Evolutionary conservation across 2,329 filamentous ascomycete species (phyloP), one percentile per base, ranked within the genome.

Genomic region (Monosporascus cannonballus): DNA sequence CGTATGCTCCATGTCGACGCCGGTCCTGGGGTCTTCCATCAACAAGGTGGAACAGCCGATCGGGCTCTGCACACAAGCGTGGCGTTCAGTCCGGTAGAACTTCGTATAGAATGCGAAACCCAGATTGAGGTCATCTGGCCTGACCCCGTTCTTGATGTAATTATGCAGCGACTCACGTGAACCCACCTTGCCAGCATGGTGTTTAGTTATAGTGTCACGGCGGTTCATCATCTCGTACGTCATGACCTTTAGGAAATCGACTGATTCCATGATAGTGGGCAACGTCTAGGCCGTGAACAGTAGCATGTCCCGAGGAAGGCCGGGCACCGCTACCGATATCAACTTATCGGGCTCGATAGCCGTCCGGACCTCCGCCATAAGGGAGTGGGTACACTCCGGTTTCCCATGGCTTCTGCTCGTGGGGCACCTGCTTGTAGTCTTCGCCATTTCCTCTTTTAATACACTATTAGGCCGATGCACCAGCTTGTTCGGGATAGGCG

Each of bases 61-160:
- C 0, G 83, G 76, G 3, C 70, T 54, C 1, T 66, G 55, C 2
- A 62, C 61, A 60, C 80, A 84, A 17, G 73, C 67, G 9, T 54
- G 45, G 64, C 73, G 73, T 48, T 78, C 72, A 2, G 78, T 82
- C 48, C 70, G 74, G 69, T 87, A 88, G 69, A 77, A 89, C 64
- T 88, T 89, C 47, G 80, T 78, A 65, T 89, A 89, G 63, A 85
- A 87, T 3, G 83, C 82, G 51, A 89, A 79, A 0, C 86, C 85
- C 3, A 88, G 73, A 56, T 85, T 86, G 47, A 87, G 73, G 65
- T 82, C 83, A 44, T 69, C 64, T 0, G 79, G 65, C 0, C 75
- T 67, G 1, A 81, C 76, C 2, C 85, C 85, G 24, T 78, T 76
- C 2, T 71, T 68, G 17, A 85, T 66, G 64, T 89, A 89, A 38